Conservation (phyloP, 768 basidiomycete genomes). For the Amanita inopinata region DNA sequence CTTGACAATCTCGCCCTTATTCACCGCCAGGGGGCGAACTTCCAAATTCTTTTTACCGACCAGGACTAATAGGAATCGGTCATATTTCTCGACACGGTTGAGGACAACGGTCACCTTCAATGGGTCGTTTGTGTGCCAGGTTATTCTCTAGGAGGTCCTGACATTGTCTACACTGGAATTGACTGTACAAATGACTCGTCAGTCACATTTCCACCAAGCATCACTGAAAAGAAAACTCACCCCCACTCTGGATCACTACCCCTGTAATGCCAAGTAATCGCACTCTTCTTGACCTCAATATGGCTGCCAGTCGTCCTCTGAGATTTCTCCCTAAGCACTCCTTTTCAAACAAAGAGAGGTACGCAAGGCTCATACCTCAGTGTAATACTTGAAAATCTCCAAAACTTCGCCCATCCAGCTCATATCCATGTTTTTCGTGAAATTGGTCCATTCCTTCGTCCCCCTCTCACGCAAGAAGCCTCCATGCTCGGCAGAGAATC, state of each 20-base stretch:
- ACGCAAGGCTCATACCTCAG: conserved; percentile 56
- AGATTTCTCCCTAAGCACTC: conserved; percentile 6
- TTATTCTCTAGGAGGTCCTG: conserved; percentile 95
- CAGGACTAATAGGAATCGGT: conserved; percentile 43
- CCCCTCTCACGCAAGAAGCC: conserved; percentile 80
- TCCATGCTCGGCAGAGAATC: conserved; percentile 95
- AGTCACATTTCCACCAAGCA: conserved; percentile 6
- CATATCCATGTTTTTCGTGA: conserved; percentile 93
- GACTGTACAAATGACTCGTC: conserved; percentile 26
- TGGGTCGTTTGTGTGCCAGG: conserved; percentile 84
- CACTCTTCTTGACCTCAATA: conserved; percentile 95
- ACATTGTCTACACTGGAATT: conserved; percentile 94
- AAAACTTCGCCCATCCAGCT: conserved; percentile 93
- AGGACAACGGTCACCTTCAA: conserved; percentile 54
- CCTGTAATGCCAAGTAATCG: conserved; percentile 97
- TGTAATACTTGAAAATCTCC: conserved; percentile 95
- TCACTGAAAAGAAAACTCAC: conserved; percentile 30
- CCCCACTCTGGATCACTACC: conserved; percentile 93
- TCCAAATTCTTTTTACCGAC: conserved; percentile 99
- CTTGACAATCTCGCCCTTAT: conserved; percentile 99
- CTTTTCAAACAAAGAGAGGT: not conserved
- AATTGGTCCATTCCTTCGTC: conserved; percentile 63
- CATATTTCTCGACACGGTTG: not conserved
- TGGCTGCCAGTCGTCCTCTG: conserved; percentile 90
- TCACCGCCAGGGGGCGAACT: conserved; percentile 89